Percentiles rank a stretch among this genome's conserved stretches.
Conservation (phyloP, 192 early-diverging fungal species). For the Podila epigama region DNA sequence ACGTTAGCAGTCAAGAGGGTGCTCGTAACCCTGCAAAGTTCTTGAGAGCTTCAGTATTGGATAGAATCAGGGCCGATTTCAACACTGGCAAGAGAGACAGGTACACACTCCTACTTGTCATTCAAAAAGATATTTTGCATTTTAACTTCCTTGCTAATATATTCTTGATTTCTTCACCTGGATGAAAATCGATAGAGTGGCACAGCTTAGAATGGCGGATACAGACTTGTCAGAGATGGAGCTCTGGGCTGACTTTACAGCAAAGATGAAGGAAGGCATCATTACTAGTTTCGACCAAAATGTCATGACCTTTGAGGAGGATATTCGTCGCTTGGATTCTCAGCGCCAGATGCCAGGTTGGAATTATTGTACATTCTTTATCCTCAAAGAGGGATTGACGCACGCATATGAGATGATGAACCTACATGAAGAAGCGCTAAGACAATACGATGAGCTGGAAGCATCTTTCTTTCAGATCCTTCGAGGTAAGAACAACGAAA, state of each 20-base stretch:
- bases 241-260: constrained; percentile 74
- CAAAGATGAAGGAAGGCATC: constrained; percentile 78
- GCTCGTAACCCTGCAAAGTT: constrained; percentile 61
- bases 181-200: constrained; percentile 41
- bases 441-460: constrained; percentile 98
- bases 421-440: constrained; percentile 85
- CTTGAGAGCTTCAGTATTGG: constrained; percentile 77
- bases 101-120: constrained; percentile 1
- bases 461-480: constrained; percentile 94
- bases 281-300: constrained; percentile 76
- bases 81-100: constrained; percentile 69
- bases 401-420: constrained; percentile 88
- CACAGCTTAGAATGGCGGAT: constrained; percentile 55
- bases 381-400: constrained; percentile 92
- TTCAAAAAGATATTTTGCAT: not conserved
- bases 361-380: constrained; percentile 99
- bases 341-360: constrained; percentile 96
- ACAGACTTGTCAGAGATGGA: constrained; percentile 66
- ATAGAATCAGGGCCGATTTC: constrained; percentile 90
- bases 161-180: not conserved
- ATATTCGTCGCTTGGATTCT: constrained; percentile 87
- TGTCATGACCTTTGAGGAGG: constrained; percentile 86
- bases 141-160: not conserved
- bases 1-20: constrained; percentile 65
- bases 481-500: constrained; percentile 56